Percentiles rank a stretch among this genome's conserved stretches.
Conservation (phyloP, 257 asterid species). For the Ocimum tenuiflorum region DNA sequence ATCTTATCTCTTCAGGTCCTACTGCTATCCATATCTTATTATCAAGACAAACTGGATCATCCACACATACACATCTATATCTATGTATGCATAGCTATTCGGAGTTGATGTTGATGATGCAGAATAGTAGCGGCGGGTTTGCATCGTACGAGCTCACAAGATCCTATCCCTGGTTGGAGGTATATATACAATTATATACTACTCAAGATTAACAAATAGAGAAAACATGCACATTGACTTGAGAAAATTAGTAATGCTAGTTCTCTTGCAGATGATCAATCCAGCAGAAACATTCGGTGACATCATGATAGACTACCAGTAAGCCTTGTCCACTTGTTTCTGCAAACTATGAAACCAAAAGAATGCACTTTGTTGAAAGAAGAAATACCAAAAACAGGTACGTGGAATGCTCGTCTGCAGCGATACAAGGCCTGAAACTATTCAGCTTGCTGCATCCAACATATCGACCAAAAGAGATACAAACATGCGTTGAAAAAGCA, state of each 20-base stretch:
- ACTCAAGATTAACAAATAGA: too few species aligned
- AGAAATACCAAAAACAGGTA: too few species aligned
- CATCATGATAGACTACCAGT: conserved; percentile 70
- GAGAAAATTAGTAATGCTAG: too few species aligned
- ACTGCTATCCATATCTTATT: neutral
- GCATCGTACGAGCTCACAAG: conserved; percentile 76
- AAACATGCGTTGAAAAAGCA: conserved; percentile 43
- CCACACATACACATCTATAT: too few species aligned
- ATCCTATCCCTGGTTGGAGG: conserved; percentile 76
- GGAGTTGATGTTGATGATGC: conserved; percentile 11
- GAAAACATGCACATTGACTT: neutral
- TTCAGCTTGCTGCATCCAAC: conserved; percentile 33
- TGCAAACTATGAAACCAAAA: too few species aligned
- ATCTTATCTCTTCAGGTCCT: conserved; percentile 60
- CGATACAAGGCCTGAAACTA: conserved; percentile 38
- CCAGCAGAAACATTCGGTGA: conserved; percentile 72
- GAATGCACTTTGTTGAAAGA: too few species aligned
- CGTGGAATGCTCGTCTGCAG: conserved; percentile 68
- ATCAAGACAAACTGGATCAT: neutral
- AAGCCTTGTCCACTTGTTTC: too few species aligned
- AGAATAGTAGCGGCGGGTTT: conserved; percentile 68
- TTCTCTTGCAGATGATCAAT: conserved; percentile 45
- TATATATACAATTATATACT: too few species aligned
- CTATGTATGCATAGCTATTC: too few species aligned
- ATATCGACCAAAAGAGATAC: conserved; percentile 34